Base-by-base conservation (phyloP, 164 flowering plant species). In the Annona cherimola region DNA sequence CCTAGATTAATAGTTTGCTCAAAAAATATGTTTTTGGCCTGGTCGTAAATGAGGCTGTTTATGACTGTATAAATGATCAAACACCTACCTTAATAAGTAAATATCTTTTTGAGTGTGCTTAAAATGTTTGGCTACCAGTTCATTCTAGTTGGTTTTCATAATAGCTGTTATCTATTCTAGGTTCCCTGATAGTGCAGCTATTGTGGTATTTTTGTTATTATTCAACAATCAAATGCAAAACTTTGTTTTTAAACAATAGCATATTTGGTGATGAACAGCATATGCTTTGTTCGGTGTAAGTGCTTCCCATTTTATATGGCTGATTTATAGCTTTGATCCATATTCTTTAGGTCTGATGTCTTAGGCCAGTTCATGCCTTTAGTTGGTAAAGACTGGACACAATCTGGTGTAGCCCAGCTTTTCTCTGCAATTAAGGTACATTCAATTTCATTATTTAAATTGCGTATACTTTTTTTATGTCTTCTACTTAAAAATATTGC, bases 341-440 rank as follows among this genome's bases (percentile, higher is more conserved):
- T 77, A 9, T 65, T 66, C 73, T 63, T 46, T 43, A 95, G 98
- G 82, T 95, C 99, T 65, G 99, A 95, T 84, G 97, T 95, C 75
- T 86, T 95, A 42, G 99, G 99, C 41, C 99, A 95, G 72, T 90
- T 95, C 79, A 95, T 95, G 99, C 99, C 99, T 73, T 84, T 95
- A 73, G 97, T 95, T 76, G 99, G 98, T 65, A 95, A 80, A 79
- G 99, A 95, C 75, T 95, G 99, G 99, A 76, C 94, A 8, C 99
- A 95, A 71, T 88, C 89, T 79, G 99, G 99, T 45, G 97, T 95
- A 19, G 94, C 98, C 71, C 85, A 76, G 11, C 92, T 95, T 75
- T 95, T 95, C 83, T 90, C 86, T 45, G 98, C 99, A 39, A 95
- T 95, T 66, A 88, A 91, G 94, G 99, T 93, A 78, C 61, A 14